These are phyloP conservation scores for Xylariaceae sp. DNA, from an alignment of 2,329 filamentous ascomycete species.

Conservation along the genomic window DNA sequence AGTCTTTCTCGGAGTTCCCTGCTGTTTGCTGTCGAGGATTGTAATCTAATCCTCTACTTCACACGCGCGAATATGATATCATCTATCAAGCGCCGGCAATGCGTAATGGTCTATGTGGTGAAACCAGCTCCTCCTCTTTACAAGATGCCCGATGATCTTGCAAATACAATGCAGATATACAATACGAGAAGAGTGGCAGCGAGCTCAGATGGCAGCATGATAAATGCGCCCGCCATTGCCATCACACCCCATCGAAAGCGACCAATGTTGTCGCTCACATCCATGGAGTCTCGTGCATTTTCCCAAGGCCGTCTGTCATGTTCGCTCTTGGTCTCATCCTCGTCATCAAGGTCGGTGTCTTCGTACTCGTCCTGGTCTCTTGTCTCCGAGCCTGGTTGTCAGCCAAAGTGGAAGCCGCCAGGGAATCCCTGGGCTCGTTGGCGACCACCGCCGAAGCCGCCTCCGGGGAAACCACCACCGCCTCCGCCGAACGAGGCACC, in stretches of 20 bases:
- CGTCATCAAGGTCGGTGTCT: slow-evolving; percentile 21
- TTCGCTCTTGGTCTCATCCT: slow-evolving; percentile 20
- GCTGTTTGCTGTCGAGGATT: too few relatives aligned
- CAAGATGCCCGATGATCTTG: slow-evolving; percentile 27
- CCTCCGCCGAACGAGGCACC: slow-evolving; percentile 52
- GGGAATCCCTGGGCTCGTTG: slow-evolving; percentile 40
- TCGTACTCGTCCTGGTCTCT: slow-evolving; percentile 29
- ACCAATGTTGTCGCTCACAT: slow-evolving; percentile 22
- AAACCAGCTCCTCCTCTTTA: slow-evolving; percentile 19
- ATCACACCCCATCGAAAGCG: slow-evolving; percentile 29
- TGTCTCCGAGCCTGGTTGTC: slow-evolving; percentile 34
- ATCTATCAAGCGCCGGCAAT: slow-evolving; percentile 27
- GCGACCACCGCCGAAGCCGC: slow-evolving; percentile 42
- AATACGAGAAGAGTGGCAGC: slow-evolving; percentile 28
- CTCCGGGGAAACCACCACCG: slow-evolving; percentile 38
- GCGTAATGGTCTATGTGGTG: slow-evolving; percentile 27
- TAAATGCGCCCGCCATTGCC: slow-evolving; percentile 25
- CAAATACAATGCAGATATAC: slow-evolving; percentile 29
- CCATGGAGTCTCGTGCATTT: slow-evolving; percentile 11
- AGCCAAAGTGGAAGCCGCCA: slow-evolving; percentile 57
- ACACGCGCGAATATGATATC: slow-evolving; percentile 13
- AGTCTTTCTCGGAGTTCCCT: too few relatives aligned
- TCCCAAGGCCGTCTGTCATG: slow-evolving; percentile 13
- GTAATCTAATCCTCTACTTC: background rate
- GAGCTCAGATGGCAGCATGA: slow-evolving; percentile 29